Evolutionary conservation across 2,329 filamentous ascomycete species (phyloP).

Genomic region (Monascus ruber): DNA sequence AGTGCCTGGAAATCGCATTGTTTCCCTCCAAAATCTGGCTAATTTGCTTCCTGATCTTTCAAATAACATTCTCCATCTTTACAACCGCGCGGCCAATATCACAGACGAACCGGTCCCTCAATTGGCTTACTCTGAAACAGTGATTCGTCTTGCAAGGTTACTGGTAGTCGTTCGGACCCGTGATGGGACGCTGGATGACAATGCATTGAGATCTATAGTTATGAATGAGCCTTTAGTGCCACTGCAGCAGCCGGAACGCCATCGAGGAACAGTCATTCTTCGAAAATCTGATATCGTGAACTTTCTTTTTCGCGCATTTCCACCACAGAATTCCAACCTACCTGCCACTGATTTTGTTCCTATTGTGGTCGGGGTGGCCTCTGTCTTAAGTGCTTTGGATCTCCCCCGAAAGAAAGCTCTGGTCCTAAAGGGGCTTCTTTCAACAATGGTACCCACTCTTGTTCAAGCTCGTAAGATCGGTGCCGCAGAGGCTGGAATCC

Average conservation of each 20-base stretch:
- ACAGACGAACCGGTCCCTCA: slow-evolving; percentile 43
- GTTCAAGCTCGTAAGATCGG: slow-evolving; percentile 85
- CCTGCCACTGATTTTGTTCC: slow-evolving; percentile 65
- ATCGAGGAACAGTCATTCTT: slow-evolving; percentile 34
- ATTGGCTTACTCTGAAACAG: slow-evolving; percentile 45
- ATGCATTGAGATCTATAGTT: slow-evolving; percentile 50
- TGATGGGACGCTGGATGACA: slow-evolving; percentile 40
- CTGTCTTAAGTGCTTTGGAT: slow-evolving; percentile 69
- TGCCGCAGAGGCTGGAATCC: slow-evolving; percentile 90
- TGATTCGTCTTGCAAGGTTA: slow-evolving; percentile 44
- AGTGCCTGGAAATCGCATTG: slow-evolving; percentile 36
- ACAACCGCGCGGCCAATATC: slow-evolving; percentile 42
- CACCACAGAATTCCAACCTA: slow-evolving; percentile 49
- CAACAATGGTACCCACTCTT: slow-evolving; percentile 69
- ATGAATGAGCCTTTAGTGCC: slow-evolving; percentile 32
- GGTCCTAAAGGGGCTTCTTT: slow-evolving; percentile 74
- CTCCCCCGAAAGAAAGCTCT: slow-evolving; percentile 84
- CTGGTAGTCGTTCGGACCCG: slow-evolving; percentile 40
- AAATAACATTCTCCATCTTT: slow-evolving; percentile 46
- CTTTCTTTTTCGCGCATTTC: slow-evolving; percentile 59
- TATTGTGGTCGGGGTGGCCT: slow-evolving; percentile 73
- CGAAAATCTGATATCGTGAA: slow-evolving; percentile 52
- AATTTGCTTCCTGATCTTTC: slow-evolving; percentile 45
- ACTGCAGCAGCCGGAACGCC: slow-evolving; percentile 22
- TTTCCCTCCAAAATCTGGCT: slow-evolving; percentile 40